Conservation (phyloP, 345 rosid genomes). For the Linum trigynum region DNA sequence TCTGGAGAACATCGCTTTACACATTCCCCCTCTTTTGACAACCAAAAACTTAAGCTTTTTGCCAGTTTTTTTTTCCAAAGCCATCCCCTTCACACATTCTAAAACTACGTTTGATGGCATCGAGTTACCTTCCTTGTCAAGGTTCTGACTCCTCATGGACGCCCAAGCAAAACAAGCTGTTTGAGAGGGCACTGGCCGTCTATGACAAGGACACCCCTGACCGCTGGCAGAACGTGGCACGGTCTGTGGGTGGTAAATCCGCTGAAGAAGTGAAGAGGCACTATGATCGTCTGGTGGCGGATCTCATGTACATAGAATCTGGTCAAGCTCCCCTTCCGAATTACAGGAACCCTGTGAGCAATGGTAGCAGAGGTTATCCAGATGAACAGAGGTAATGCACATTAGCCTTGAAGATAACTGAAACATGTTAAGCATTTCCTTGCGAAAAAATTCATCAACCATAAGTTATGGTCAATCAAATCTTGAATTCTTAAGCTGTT, state of each 20-base stretch:
- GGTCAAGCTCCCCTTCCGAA: slow-evolving; percentile 45
- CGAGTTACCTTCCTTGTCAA: slow-evolving; percentile 24
- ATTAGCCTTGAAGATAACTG: not conserved
- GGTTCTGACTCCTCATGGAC: slow-evolving; percentile 32
- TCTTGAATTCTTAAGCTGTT: not conserved
- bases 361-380: slow-evolving; percentile 2
- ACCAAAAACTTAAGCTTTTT: too few species aligned
- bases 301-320: slow-evolving; percentile 41
- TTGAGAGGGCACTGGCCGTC: slow-evolving; percentile 42
- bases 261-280: slow-evolving; percentile 42
- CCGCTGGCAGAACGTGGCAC: slow-evolving; percentile 47
- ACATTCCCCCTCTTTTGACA: not conserved
- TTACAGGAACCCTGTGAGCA: slow-evolving; percentile 22
- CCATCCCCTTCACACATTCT: not conserved
- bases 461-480: too few species aligned
- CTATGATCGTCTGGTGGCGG: slow-evolving; percentile 36
- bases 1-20: not conserved
- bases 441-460: too few species aligned
- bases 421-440: too few species aligned
- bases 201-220: slow-evolving; percentile 49
- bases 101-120: slow-evolving; percentile 24
- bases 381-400: slow-evolving; percentile 18
- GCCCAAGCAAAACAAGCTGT: slow-evolving; percentile 41
- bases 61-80: too few species aligned
- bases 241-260: slow-evolving; percentile 41